Base-by-base conservation (phyloP, 305 asterid species). In the Rubia tinctorum region DNA sequence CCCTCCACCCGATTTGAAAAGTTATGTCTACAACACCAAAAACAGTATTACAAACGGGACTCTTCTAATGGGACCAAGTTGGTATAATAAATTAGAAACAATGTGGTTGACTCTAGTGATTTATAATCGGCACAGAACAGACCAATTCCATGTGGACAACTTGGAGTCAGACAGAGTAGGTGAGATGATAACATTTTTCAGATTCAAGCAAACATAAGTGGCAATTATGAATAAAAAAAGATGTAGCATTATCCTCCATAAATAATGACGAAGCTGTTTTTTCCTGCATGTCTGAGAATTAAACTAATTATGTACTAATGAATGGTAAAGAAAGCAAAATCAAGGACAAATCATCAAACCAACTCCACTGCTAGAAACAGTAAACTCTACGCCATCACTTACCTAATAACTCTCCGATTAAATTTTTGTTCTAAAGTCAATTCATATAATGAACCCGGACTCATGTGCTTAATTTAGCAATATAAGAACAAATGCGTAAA, bases 191-290 rank as follows among this genome's bases (percentile, higher is more conserved):
- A 63, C 75, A 64, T 68, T 51, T 77, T 76, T 44, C 44, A 76
- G 56, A 55, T 71, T 62, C 73, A 76, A 68, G 67, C 75, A 77
- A 72, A 65, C 23, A 76, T 40, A 55, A 82, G 64, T 45, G 58
- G n/a, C 59, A 69, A 66, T 65, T 65, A 69, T 81, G 53, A 55
- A 66, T 3, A n/a, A 22, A 25, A 20, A 47, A 49, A 37, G 30
- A 43, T 56, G 34, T 69, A 20, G 47, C 66, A 13, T 14, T 56
- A 69, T 45, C 56, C 75, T 76, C 49, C 71, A n/a, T n/a, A n/a
- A n/a, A 69, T 39, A 47, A 7, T 49, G 68, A 25, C 12, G 42
- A 60, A 75, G 22, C 65, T 30, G n/a, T 6, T 23, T 12, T 20
- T 4, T 53, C 1, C 59, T 18, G 20, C 2, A 44, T 63, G 8